Percentiles rank a stretch among this genome's conserved stretches.
These are phyloP conservation scores for Piper longum DNA, from an alignment of 164 flowering plant species.

Conservation along the genomic window DNA sequence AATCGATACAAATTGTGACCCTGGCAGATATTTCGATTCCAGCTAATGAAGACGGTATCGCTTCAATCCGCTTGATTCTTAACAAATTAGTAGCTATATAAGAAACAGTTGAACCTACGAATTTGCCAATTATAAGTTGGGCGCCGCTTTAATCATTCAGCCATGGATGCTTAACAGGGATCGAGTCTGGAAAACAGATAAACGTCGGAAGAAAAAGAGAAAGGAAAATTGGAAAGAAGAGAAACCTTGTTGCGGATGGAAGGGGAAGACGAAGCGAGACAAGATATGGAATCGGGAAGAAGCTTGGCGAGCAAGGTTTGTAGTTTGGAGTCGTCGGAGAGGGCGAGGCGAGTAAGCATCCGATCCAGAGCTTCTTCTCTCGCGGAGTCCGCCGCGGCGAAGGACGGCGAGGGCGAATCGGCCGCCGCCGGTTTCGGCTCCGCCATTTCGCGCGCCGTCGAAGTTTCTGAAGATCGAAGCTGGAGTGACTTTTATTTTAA, in stretches of 20 bases:
- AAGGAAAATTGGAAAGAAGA: too few species aligned
- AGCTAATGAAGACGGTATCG: too few species aligned
- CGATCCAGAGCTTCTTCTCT: slow-evolving; percentile 70
- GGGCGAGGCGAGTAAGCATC: slow-evolving; percentile 84
- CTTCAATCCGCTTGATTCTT: too few species aligned
- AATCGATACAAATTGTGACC: too few species aligned
- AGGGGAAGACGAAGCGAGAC: slow-evolving; percentile 47
- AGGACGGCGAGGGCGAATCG: slow-evolving; percentile 16
- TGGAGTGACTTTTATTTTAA: background rate
- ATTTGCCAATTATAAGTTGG: background rate
- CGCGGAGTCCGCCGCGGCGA: slow-evolving; percentile 45
- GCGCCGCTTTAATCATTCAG: background rate
- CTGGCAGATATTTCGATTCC: too few species aligned
- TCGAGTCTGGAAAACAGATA: too few species aligned
- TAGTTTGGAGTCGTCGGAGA: slow-evolving; percentile 83
- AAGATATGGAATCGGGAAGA: slow-evolving; percentile 71
- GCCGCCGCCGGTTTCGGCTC: slow-evolving; percentile 33
- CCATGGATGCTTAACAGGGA: too few species aligned
- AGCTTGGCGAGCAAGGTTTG: slow-evolving; percentile 62
- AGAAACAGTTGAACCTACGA: too few species aligned
- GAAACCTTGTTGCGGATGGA: slow-evolving; percentile 66
- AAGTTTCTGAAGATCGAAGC: too few species aligned
- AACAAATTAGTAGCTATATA: too few species aligned
- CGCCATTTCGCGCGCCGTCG: background rate
- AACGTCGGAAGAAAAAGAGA: background rate